Evolutionary conservation across 495 filamentous ascomycete species (phyloP), one percentile per base, ranked within the genome.

Genomic region (Aspergillus bridgeri): DNA sequence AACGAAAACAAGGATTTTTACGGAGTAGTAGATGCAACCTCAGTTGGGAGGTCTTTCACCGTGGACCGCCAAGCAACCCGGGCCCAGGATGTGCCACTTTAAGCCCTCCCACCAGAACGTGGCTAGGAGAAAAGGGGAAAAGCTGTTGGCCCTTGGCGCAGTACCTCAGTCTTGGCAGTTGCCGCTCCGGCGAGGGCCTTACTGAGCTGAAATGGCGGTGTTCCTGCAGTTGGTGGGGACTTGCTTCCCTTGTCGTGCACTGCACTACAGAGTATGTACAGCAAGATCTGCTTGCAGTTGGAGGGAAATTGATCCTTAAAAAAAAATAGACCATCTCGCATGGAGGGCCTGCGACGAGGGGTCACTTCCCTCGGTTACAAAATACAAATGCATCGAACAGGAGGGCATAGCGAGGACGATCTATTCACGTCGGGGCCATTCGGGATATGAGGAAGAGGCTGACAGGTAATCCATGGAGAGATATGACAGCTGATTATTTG

Each of bases 191-290:
- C 33, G 25, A 42, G 57, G 48, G 43, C 53, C 33, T 33, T 51
- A 47, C 53, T 45, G 44, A 53, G 44, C 43, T 57, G 56, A 60
- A 60, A 50, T 61, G 61, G 64, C 64, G 60, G 61, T 67, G 61
- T 67, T 64, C 64, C 64, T 67, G 64, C 64, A 67, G 59, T 61
- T 21, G 49, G 29, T 52, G 50, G 57, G 58, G 54, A 49, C 44
- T 44, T 13, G 19, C 42, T 17, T 47, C 23, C 42, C 33, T 2
- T 7, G 0, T 11, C 13, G 9, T 15, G 3, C 33, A 46, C 52
- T 46, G n/a, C n/a, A n/a, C n/a, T n/a, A n/a, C n/a, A n/a, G n/a
- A n/a, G n/a, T n/a, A n/a, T n/a, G 52, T 42, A 44, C 17, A 54
- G 52, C 25, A 15, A 50, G 48, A 50, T 19, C 25, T 53, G 53